Evolutionary conservation across 2,329 filamentous ascomycete genomes (phyloP).

Genomic region (Verticillium longisporum): DNA sequence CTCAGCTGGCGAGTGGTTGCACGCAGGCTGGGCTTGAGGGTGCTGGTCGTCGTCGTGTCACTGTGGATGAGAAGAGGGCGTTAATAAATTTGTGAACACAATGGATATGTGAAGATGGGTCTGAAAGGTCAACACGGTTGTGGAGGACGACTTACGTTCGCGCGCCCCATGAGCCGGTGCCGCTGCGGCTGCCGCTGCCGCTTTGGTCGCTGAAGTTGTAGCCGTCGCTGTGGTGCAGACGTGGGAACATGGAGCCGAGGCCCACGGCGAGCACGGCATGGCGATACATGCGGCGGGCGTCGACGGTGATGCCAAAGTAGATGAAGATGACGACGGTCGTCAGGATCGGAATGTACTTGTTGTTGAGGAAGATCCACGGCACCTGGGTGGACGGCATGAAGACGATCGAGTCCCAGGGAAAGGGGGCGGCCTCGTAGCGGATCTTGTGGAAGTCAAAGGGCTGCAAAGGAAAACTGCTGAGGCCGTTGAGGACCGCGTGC

Average conservation of each 20-base stretch:
- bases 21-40: conserved; percentile 14
- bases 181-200: background rate
- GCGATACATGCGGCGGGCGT: conserved; percentile 44
- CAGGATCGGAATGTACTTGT: conserved; percentile 41
- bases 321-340: conserved; percentile 40
- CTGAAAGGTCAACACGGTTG: background rate
- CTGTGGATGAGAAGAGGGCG: background rate
- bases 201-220: conserved; percentile 12
- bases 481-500: conserved; percentile 34
- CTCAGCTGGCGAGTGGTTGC: conserved; percentile 12
- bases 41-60: background rate
- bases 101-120: too few species aligned
- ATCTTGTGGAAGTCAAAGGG: conserved; percentile 35
- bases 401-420: conserved; percentile 40
- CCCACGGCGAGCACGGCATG: conserved; percentile 28
- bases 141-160: background rate
- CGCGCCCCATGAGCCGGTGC: background rate
- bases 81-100: too few species aligned
- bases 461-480: conserved; percentile 15
- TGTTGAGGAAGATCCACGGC: conserved; percentile 32
- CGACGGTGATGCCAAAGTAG: conserved; percentile 50
- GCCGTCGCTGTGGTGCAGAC: conserved; percentile 19
- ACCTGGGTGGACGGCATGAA: conserved; percentile 34
- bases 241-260: conserved; percentile 35
- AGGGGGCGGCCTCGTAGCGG: conserved; percentile 26